Base-by-base conservation (phyloP, 371 early-diverging fungal species). In the Batkoa obscura region DNA sequence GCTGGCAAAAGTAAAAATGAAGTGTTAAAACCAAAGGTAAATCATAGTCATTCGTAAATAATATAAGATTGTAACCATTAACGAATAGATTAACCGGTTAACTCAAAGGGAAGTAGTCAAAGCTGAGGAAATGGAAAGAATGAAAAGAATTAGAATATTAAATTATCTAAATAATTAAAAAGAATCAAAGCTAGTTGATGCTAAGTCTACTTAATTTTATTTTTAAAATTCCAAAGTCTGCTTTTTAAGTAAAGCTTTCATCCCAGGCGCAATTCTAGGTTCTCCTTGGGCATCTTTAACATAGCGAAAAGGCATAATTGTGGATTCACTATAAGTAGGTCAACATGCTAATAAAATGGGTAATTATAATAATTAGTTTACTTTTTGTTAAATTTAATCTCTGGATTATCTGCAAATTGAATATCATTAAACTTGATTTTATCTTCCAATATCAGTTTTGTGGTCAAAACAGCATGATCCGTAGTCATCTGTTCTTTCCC, bases 361-460 rank as follows among this genome's bases (percentile, higher is more conserved):
- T 6, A 32, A 6, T 9, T 39, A 37, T 37, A n/a, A 23, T n/a
- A 10, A 35, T 10, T 15, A 35, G 30, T 39, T 17, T 38, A 53
- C 53, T 53, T 53, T 53, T 53, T 53, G 34, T 17, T 10, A 5
- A 53, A 12, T 15, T 38, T 53, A 10, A 53, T 30, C 30, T 53
- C 53, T 9, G 53, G 53, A 53, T 53, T 35, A 38, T 53, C 53
- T 15, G 39, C 23, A 53, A 53, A 53, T 39, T 53, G 35, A 31
- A 53, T 53, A n/a, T 13, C 23, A 8, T 53, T 39, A 53, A 53
- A 53, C 17, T 9, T 36, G 17, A 53, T 38, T 35, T 53, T 53
- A 41, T 53, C 53, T 37, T 53, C 53, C 12, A 53, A 15, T 10
- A 53, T 53, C 10, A 53, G 9, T 23, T 53, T 53, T 12, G 38